Percentiles rank a stretch among this genome's conserved stretches.
Evolutionary conservation across 2,329 filamentous ascomycete species (phyloP).

Genomic region (Aspergillus fischeri): DNA sequence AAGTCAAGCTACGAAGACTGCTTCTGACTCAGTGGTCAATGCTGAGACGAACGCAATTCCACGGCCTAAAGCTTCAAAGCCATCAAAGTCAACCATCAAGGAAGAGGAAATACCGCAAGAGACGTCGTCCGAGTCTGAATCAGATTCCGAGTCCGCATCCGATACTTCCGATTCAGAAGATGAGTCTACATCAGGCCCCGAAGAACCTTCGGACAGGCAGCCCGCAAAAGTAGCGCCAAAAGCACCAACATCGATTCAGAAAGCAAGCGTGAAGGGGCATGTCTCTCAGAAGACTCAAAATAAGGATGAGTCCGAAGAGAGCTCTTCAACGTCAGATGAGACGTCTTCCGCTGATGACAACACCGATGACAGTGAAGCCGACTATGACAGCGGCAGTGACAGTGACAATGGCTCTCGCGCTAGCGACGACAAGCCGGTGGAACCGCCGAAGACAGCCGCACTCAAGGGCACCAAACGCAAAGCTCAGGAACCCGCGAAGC

Average conservation of each 20-base stretch:
- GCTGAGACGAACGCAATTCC: background rate
- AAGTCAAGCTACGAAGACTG: background rate
- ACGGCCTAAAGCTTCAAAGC: background rate
- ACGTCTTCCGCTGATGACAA: background rate
- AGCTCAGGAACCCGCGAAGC: background rate
- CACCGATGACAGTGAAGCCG: constrained; percentile 3
- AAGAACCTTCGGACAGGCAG: background rate
- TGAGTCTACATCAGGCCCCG: background rate
- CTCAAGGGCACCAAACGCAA: background rate
- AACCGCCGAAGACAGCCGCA: background rate
- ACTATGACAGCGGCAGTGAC: constrained; percentile 13
- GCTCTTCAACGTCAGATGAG: background rate
- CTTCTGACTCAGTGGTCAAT: background rate
- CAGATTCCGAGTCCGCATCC: background rate
- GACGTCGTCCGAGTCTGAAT: background rate
- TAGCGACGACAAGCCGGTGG: background rate
- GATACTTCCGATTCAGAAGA: background rate
- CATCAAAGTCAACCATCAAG: background rate
- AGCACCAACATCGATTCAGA: background rate
- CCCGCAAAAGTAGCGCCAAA: background rate
- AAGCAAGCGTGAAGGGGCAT: background rate
- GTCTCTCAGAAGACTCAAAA: background rate
- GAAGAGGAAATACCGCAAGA: background rate
- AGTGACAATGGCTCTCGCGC: constrained; percentile 7
- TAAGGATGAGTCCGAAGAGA: background rate